Base-by-base conservation (phyloP, 768 basidiomycete species). In the Pholiota molesta region DNA sequence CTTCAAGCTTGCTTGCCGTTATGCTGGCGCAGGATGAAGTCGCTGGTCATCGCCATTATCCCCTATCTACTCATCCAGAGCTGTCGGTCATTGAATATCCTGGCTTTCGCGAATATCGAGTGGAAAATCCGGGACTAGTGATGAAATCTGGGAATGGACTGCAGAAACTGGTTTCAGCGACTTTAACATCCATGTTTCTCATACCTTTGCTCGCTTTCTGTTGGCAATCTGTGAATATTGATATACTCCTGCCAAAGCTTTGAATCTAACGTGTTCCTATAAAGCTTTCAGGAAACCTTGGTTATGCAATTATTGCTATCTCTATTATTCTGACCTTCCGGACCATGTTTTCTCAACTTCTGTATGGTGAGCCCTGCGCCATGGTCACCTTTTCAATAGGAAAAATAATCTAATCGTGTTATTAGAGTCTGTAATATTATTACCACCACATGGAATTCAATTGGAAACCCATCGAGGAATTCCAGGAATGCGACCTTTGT, bases 371-470 rank as follows among this genome's bases (percentile, higher is more conserved):
- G 52, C 57, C 28, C 37, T 61, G 11, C 52, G 39, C 49, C 19
- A 37, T 42, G 29, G 7, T 44, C 37, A 21, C 16, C 31, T 29
- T 45, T 45, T 29, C 52, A 17, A 29, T 16, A 16, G 33, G 31
- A 13, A 61, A 26, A 23, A 23, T 29, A 40, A 52, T 55, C 31
- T 56, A 53, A 42, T n/a, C 35, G 19, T 40, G 28, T 13, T 23
- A 35, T 9, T 47, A 93, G 92, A 94, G 75, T 91, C 90, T 19
- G 75, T 93, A 4, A 72, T 92, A 45, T 77, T 89, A 39, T 71
- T 92, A 49, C 87, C 88, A 8, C 76, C 79, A 0, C 84, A 89
- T 57, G 92, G 92, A 11, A 77, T 94, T 44, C 92, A 94, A 68
- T 73, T 94, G 2, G 91, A 93, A 71, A 88, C 86, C 0, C 85